Base-by-base conservation (phyloP, 768 basidiomycete genomes). In the Omphalotus guepiniiformis region DNA sequence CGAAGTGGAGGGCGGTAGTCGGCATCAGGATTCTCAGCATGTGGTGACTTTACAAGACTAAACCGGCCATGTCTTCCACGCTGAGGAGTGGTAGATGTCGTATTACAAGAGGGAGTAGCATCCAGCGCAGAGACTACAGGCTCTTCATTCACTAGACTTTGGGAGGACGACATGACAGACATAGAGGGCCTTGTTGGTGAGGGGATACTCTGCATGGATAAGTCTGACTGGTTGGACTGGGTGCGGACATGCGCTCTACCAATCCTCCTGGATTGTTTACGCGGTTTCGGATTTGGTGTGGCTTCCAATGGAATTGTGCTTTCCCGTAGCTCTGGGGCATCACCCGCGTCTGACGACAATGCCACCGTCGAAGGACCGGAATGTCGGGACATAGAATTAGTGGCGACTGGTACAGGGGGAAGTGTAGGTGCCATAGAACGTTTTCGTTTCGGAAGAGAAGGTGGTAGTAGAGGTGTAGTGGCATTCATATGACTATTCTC, bases 261-360 rank as follows among this genome's bases (percentile, higher is more conserved):
- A n/a, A 32, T 23, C 35, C 38, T 46, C 19, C 29, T 39, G 36
- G 63, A 48, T 44, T 71, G 63, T 56, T 85, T 85, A 53, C 81
- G 76, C 1, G 80, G 70, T 58, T 80, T 81, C 28, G 82, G 79
- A 56, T 83, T 82, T 9, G 80, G 81, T 0, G 80, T 83, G 4
- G 66, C 60, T 51, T 78, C 72, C 5, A 50, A 56, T 26, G 60
- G 59, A 39, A 57, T 11, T 63, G 47, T 21, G 54, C 38, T 44
- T 58, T 61, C n/a, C 53, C 6, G 48, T 59, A 42, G 55, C 57
- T 32, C 50, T 44, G n/a, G 53, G 55, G 15, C 56, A 47, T 8
- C 67, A 65, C 47, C 78, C 76, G 37, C 75, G 71, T 53, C 76
- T 76, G 5, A 60, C 19, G 47, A 45, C 36, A 52, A 19, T 11